Conservation (phyloP, 805 yeast species). For the Candida stauntonica region DNA sequence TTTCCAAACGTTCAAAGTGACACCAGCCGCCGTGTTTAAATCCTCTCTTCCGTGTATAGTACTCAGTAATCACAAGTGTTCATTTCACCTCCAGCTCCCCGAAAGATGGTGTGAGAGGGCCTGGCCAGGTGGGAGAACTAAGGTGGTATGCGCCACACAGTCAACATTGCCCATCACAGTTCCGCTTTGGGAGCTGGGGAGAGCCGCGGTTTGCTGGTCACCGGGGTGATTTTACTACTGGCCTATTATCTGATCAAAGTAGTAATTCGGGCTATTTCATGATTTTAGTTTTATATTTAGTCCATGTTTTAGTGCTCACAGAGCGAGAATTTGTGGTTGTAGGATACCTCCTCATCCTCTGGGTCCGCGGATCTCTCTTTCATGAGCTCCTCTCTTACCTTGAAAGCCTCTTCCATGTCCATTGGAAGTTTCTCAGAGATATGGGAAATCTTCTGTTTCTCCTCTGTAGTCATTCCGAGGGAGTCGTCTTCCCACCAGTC, state of each 20-base stretch:
- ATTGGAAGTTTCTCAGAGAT: conserved; percentile 5
- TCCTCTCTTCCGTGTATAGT: no score
- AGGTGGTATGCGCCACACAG: no score
- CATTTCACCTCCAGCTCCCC: no score
- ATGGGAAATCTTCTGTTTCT: not conserved
- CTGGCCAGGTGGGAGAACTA: no score
- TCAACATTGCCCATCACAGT: conserved; percentile 14
- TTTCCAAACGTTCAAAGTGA: no score
- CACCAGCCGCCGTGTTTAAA: no score
- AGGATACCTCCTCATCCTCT: conserved; percentile 2
- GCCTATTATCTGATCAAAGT: no score
- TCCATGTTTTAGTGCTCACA: conserved; percentile 11
- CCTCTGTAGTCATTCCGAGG: not conserved
- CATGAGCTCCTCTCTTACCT: conserved; percentile 7
- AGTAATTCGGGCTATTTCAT: no score
- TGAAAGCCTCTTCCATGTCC: conserved; percentile 2
- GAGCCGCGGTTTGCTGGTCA: conserved; percentile 1
- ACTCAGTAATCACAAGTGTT: no score
- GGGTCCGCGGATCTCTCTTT: conserved; percentile 3
- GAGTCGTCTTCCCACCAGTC: conserved; percentile 9
- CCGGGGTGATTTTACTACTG: no score
- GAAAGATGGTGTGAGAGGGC: no score
- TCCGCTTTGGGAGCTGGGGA: conserved; percentile 10
- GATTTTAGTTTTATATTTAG: no score
- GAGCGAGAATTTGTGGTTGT: conserved; percentile 1